Base-by-base conservation (phyloP, 176 grass and related monocot species). In the Carex pumila region DNA sequence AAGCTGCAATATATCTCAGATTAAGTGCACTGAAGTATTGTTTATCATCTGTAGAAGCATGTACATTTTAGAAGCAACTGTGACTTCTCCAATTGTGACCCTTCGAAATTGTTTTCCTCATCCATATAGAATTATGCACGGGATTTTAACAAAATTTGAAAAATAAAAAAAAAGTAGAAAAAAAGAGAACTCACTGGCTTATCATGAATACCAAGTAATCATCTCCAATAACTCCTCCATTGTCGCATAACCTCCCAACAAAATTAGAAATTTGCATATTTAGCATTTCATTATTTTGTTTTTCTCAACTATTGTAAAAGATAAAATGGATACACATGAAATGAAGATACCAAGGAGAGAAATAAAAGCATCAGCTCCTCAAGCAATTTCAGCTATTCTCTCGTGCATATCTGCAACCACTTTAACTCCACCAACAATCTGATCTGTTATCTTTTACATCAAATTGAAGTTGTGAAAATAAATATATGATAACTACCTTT, bases 191-290 rank as follows among this genome's bases (percentile, higher is more conserved):
- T 91, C 58, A 98, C 95, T 80, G 95, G 86, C 85, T 98, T 98
- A 37, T 93, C 89, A 84, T 98, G 95, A 61, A 98, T 98, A 82
- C 92, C 91, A 98, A 86, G 95, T 93, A 63, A 94, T 98, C 95
- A 98, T 98, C 92, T 98, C 92, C 84, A 98, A 36, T 36, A 36
- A 36, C 25, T 25, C 25, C 34, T 36, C 34, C 34, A 36, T 36
- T 36, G 34, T 36, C 34, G 3, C 34, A 36, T 36, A 36, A 36
- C 34, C 34, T 36, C 34, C 34, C 0, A 36, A 36, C 34, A 36
- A 36, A 36, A 36, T 36, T 2, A 36, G 34, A 36, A 36, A 36
- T 36, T 25, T 25, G 25, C 25, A 25, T 25, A 25, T 36, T 36
- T 36, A 36, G 34, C 34, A 36, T 36, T 36, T 36, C 34, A 36